Evolutionary conservation across 1,284 basidiomycete species (phyloP).

Genomic region (Gastroboletus turbinatus): DNA sequence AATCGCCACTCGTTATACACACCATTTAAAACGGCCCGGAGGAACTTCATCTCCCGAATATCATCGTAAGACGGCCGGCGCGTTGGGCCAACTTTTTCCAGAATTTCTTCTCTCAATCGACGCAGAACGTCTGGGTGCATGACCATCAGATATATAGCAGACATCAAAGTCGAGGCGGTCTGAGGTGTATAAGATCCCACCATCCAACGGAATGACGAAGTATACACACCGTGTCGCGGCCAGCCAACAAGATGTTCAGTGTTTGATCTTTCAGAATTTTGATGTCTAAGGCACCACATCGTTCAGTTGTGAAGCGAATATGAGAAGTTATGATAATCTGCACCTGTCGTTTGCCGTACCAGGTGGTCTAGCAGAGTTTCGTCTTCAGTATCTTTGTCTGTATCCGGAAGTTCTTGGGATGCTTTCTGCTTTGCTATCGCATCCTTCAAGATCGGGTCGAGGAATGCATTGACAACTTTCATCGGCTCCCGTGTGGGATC

Average conservation of each 20-base stretch:
- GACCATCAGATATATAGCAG: slow-evolving; percentile 54
- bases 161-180: slow-evolving; percentile 54
- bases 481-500: slow-evolving; percentile 38
- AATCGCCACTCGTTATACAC: slow-evolving; percentile 2
- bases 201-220: slow-evolving; percentile 4
- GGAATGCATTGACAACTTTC: slow-evolving; percentile 39
- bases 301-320: slow-evolving; percentile 38
- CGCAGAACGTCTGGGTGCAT: slow-evolving; percentile 45
- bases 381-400: slow-evolving; percentile 31
- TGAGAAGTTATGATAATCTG: slow-evolving; percentile 6
- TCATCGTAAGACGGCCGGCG: slow-evolving; percentile 52
- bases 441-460: slow-evolving; percentile 36
- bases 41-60: slow-evolving; percentile 55
- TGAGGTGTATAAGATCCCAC: slow-evolving; percentile 27
- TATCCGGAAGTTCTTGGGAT: slow-evolving; percentile 17
- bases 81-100: slow-evolving; percentile 46
- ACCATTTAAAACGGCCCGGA: slow-evolving; percentile 63
- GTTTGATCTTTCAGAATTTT: slow-evolving; percentile 40
- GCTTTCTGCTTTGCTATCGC: slow-evolving; percentile 33
- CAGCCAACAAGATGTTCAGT: slow-evolving; percentile 44
- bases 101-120: slow-evolving; percentile 55
- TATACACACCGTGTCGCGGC: slow-evolving; percentile 41
- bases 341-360: slow-evolving; percentile 49
- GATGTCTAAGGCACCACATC: slow-evolving; percentile 32
- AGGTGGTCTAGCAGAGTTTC: slow-evolving; percentile 53